phyloP scores from a whole-genome alignment of 371 early-diverging fungal species.

The Lichtheimia ramosa region DNA sequence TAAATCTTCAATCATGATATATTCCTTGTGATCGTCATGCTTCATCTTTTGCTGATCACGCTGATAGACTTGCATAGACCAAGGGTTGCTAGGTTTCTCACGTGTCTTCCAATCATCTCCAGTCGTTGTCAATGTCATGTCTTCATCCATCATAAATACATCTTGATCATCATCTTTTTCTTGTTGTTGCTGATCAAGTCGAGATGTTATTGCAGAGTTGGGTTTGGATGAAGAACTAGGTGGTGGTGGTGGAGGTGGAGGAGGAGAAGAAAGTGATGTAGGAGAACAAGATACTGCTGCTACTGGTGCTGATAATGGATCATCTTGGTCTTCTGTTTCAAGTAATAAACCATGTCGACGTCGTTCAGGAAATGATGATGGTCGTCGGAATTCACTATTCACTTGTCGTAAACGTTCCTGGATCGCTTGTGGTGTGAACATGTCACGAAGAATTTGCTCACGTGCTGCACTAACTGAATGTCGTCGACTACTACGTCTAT shows the following conservation, averaged over 20 bases:
- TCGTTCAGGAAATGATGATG: conserved; percentile 21
- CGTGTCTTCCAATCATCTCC: conserved; percentile 9
- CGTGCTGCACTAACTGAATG: conserved; percentile 12
- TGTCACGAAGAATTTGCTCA: conserved; percentile 75
- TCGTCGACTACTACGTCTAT: conserved; percentile 4
- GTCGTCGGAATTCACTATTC: conserved; percentile 1
- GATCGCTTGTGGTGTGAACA: conserved; percentile 71
- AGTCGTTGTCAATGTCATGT: neutral
- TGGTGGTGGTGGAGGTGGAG: neutral
- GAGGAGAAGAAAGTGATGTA: neutral
- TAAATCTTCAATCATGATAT: conserved; percentile 74
- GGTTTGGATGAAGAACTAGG: neutral
- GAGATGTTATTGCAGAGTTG: neutral
- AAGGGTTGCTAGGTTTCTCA: conserved; percentile 19
- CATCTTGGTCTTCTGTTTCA: neutral
- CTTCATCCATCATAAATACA: conserved; percentile 15
- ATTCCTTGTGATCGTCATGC: conserved; percentile 41
- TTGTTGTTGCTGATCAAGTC: conserved; percentile 4
- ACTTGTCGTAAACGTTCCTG: conserved; percentile 53
- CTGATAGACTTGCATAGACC: conserved; percentile 41
- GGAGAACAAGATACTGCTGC: too few relatives aligned
- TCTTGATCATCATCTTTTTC: conserved; percentile 3
- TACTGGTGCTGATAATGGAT: too few relatives aligned
- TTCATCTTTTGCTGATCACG: conserved; percentile 36
- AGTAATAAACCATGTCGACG: conserved; percentile 15